phyloP scores from a whole-genome alignment of 2,329 filamentous ascomycete genomes.

The Fusarium denticulatum region DNA sequence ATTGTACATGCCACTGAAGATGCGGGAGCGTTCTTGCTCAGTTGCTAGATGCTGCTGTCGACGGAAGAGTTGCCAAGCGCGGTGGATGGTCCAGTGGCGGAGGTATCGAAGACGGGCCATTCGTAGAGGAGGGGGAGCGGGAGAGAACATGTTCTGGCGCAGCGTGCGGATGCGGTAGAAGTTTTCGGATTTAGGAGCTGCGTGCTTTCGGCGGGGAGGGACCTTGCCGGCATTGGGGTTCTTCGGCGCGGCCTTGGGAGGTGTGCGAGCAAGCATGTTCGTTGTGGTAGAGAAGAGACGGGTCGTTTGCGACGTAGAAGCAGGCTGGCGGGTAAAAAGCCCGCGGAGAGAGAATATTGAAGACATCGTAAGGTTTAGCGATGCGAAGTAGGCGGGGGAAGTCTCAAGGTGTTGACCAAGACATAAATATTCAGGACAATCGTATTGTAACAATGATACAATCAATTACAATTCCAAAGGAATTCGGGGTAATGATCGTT shows the following conservation, averaged over 20 bases:
- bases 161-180: conserved; percentile 57
- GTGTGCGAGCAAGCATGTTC: conserved; percentile 44
- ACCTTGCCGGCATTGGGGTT: conserved; percentile 38
- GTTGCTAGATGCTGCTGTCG: conserved; percentile 72
- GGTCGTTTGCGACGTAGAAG: conserved; percentile 18
- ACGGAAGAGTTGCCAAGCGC: conserved; percentile 87
- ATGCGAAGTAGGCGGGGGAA: background rate
- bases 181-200: conserved; percentile 49
- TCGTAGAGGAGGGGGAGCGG: conserved; percentile 75
- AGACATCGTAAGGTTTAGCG: conserved; percentile 39
- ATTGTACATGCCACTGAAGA: conserved; percentile 82
- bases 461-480: background rate
- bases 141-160: conserved; percentile 59
- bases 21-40: conserved; percentile 77
- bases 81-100: conserved; percentile 99
- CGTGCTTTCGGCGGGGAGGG: conserved; percentile 42
- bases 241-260: conserved; percentile 41
- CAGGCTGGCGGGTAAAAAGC: conserved; percentile 43
- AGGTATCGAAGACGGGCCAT: conserved; percentile 89
- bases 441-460: background rate
- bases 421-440: background rate
- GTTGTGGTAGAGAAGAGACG: conserved; percentile 49
- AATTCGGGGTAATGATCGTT: background rate
- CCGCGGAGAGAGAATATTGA: conserved; percentile 45
- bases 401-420: background rate